Evolutionary conservation across 2,329 filamentous ascomycete species (phyloP), one percentile per base, ranked within the genome.

Genomic region (Ascochyta clinopodiicola): DNA sequence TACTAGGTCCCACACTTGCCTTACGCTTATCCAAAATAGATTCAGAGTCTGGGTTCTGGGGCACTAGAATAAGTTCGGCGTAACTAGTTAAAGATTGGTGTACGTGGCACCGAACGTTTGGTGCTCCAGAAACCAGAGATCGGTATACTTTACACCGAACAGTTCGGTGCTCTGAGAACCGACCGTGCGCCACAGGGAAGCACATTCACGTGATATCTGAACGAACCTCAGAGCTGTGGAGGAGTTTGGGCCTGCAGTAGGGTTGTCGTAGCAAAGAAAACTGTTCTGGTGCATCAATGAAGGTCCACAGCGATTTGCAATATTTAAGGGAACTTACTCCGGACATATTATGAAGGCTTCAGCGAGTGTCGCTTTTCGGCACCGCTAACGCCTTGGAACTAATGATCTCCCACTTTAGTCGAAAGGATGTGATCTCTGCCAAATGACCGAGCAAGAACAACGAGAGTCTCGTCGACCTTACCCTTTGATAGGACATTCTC

Each of bases 371-470:
- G 90, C 6, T 86, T 75, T 71, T 90, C 87, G 25, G 88, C 88
- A 24, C 87, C 87, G 13, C 83, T 86, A 0, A 90, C 85, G 62
- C 88, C 87, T 3, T 87, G 81, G 0, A 89, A 79, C 56, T 82
- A 88, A 37, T 85, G 85, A 56, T 89, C 84, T 1, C 88, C 88
- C 4, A 90, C 86, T 64, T 86, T 88, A 3, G 88, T 90, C 22
- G 86, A 80, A 12, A 77, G 62, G 0, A 86, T 88, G 62, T 89
- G 86, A 5, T 51, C 38, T 17, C 71, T 71, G 19, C 61, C 61
- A 61, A 70, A 47, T n/a, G 37, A 29, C n/a, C 21, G 46, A 27
- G 46, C 46, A 38, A 50, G 46, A 36, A 50, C 15, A 15, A 42
- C 37, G 46, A 50, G 37, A 27, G 37, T 35, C 15, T 19, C 17